Base-by-base conservation (phyloP, 2,329 filamentous ascomycete species). In the Drechslerella dactyloides region DNA sequence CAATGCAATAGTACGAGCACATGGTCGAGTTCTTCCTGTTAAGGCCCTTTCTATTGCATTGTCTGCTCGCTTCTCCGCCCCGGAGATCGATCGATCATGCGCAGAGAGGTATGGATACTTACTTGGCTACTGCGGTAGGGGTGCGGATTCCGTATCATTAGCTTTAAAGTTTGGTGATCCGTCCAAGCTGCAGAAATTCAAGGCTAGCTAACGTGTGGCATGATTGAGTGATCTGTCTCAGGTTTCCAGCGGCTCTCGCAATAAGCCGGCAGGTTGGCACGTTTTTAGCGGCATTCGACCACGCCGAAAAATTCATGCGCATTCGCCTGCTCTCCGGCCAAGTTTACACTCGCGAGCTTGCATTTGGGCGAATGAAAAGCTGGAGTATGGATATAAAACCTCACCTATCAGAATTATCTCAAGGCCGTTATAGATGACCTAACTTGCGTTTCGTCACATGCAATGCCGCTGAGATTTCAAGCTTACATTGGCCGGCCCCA, bases 181-280 rank as follows among this genome's bases (percentile, higher is more conserved):
- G 37, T 15, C n/a, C 37, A 17, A 17, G 37, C n/a, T 42, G 13
- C 37, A 42, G 27, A 33, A 33, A 33, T 33, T 8, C 27, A 33
- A 33, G 27, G 27, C 27, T 33, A 42, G 13, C 37, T 5, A 42
- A 42, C 37, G 37, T 42, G 13, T 13, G 37, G 13, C 37, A 42
- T 42, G 37, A 42, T 42, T 42, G 37, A 42, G n/a, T 17, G 37
- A 42, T 42, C 37, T 42, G 37, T 42, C 37, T 42, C 37, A 42
- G 37, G 11, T 42, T 42, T 42, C 37, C 37, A 42, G 37, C 37
- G 37, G 37, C 37, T 42, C 37, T 42, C 37, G 37, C 37, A 42
- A 42, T 42, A 42, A 17, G 37, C 37, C 37, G 37, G 37, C 37
- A 42, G 37, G 13, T 4, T 42, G 37, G 37, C 37, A 42, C 37